These are phyloP conservation scores for Sambucus nigra DNA, from an alignment of 129 eudicot genomes.

Conservation along the genomic window DNA sequence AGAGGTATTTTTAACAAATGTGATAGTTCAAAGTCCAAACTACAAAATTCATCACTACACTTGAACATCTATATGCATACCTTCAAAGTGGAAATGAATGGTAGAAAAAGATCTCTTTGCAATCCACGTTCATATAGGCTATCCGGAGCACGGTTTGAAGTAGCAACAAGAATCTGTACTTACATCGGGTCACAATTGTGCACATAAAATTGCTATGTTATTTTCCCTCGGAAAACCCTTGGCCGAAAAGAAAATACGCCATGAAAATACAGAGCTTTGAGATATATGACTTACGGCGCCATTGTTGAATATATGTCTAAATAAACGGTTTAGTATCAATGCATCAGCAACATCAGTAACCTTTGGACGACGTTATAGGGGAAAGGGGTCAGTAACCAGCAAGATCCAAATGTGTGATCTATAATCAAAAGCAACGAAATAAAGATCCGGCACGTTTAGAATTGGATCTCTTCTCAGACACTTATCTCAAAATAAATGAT, in stretches of 20 bases:
- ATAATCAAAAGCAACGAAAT: too few relatives aligned
- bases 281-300: slow-evolving; percentile 60
- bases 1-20: too few relatives aligned
- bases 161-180: slow-evolving; percentile 85
- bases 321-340: slow-evolving; percentile 72
- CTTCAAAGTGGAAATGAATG: slow-evolving; percentile 86
- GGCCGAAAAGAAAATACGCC: neutral
- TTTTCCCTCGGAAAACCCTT: slow-evolving; percentile 2
- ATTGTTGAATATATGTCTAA: slow-evolving; percentile 61
- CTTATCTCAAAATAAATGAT: too few relatives aligned
- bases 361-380: slow-evolving; percentile 19
- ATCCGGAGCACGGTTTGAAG: slow-evolving; percentile 98
- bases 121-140: slow-evolving; percentile 86
- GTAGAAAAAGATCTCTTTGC: slow-evolving; percentile 94
- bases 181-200: slow-evolving; percentile 15
- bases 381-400: too few relatives aligned
- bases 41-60: too few relatives aligned
- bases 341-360: slow-evolving; percentile 99
- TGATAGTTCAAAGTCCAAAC: too few relatives aligned
- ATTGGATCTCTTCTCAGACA: too few relatives aligned
- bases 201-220: slow-evolving; percentile 1
- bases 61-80: slow-evolving; percentile 22
- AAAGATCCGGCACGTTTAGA: too few relatives aligned
- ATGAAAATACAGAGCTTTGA: neutral
- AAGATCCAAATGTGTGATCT: too few relatives aligned